Evolutionary conservation across 768 basidiomycete genomes (phyloP), one percentile per base, ranked within the genome.

Genomic region (Amylocystis lapponica): DNA sequence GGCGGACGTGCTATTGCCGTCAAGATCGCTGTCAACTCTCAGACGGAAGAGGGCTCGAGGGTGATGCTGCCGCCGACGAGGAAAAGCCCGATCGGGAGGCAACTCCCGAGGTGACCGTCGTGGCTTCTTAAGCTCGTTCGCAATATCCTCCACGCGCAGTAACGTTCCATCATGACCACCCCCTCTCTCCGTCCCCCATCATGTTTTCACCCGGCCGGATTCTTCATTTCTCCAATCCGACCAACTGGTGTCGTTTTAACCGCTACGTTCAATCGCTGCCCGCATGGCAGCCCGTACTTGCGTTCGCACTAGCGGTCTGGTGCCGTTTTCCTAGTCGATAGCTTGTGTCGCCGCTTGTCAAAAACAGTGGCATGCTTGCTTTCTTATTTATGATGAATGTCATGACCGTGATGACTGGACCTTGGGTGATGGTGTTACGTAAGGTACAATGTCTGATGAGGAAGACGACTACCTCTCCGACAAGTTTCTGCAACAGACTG

Each of bases 21-120:
- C 71, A 97, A 96, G 75, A 75, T 99, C 52, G 95, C 95, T 40
- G 90, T 97, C 66, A 91, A 95, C 68, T 72, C 84, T 41, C 72
- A 77, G 57, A 76, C 72, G 48, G 76, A 76, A 46, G 81, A 83
- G 42, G 76, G 74, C 30, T 60, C 27, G 76, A 69, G 39, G 56
- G 58, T n/a, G 62, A 51, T 12, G 58, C 52, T 48, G 42, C 45
- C 38, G 47, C 43, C 19, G 45, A 46, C 36, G 45, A 51, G 27
- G 43, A 19, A 20, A 45, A 44, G 41, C 27, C 42, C 26, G 44
- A 37, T 26, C 6, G 33, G 12, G 42, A 46, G 41, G 50, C 52
- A 26, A 48, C 51, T n/a, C 47, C 47, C 31, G 47, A 50, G 46
- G 44, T 43, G 43, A 51, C 51, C 46, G 51, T 62, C 52, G 52